Base-by-base conservation (phyloP, 805 yeast genomes). In the Grigorovia yakushimaensis region DNA sequence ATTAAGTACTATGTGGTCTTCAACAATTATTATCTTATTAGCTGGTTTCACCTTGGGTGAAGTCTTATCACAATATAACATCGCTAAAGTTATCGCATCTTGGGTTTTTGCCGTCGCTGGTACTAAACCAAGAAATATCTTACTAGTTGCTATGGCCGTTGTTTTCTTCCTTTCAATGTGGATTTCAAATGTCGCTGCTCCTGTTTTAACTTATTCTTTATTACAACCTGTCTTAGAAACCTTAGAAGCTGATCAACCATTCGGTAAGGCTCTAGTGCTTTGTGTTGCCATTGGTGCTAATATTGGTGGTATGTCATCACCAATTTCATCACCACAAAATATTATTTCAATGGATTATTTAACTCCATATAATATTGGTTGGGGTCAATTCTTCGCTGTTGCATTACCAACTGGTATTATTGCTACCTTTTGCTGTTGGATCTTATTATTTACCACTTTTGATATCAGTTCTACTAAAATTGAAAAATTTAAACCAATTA, bases 1-100 rank as follows among this genome's bases (percentile, higher is more conserved):
- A 47, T 78, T 93, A 49, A 66, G 84, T 4, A 70, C 84, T 38
- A 91, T 91, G 98, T 91, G 97, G 97, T 82, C 91, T 2, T 86
- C 96, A 0, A 89, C 91, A 5, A 87, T 91, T 56, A 80, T 89
- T 84, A 76, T 91, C 37, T 70, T 91, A 47, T 69, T 91, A 19
- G 98, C 97, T 49, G 98, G 98, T 3, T 91, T 91, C 66, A 82
- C 96, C 0, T 70, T 91, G 51, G 97, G 97, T 42, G 96, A 94
- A 33, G 97, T 95, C 1, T 72, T 91, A 51, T 83, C 96, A 43
- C 89, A 88, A 67, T 88, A 86, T 68, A 82, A 88, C 58, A 76
- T 91, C 47, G 97, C 96, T 47, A 87, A 83, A 62, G 78, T 83
- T n/a, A 72, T 88, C 35, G 91, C 97, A n/a, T 85, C 96, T 0